Percentiles rank a stretch among this genome's conserved stretches.
phyloP scores from a whole-genome alignment of 2,329 filamentous ascomycete genomes.

The Sclerotinia minor region DNA sequence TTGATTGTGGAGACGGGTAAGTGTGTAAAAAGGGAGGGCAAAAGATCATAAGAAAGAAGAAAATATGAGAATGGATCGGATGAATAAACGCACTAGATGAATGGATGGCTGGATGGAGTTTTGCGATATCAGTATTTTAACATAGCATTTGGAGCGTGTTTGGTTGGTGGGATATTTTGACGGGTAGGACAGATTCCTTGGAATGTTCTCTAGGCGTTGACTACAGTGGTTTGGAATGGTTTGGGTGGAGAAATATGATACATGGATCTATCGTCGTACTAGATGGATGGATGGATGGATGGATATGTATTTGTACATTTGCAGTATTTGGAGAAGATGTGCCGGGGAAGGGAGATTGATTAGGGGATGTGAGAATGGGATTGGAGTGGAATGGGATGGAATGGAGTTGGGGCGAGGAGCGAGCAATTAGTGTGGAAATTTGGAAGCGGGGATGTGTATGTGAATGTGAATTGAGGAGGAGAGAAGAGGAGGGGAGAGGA shows the following conservation, averaged over 20 bases:
- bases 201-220: not conserved
- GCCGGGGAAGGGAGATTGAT: not conserved
- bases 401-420: too few species aligned
- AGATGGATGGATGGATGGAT: not conserved
- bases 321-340: not conserved
- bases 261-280: not conserved
- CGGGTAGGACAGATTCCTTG: not conserved
- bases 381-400: too few species aligned
- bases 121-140: conserved; percentile 8
- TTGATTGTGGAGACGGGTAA: not conserved
- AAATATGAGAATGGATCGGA: conserved; percentile 1
- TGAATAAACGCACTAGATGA: too few species aligned
- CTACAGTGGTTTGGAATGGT: not conserved
- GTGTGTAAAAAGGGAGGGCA: not conserved
- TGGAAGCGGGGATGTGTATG: too few species aligned
- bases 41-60: not conserved
- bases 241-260: not conserved
- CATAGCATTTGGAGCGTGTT: conserved; percentile 15
- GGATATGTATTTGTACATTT: not conserved
- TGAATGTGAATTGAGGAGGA: not conserved
- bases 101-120: too few species aligned
- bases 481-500: not conserved
- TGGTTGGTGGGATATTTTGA: not conserved
- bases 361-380: too few species aligned
- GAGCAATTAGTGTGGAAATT: too few species aligned